Evolutionary conservation across 164 flowering plant species (phyloP).

Genomic region (Dillenia suffruticosa): DNA sequence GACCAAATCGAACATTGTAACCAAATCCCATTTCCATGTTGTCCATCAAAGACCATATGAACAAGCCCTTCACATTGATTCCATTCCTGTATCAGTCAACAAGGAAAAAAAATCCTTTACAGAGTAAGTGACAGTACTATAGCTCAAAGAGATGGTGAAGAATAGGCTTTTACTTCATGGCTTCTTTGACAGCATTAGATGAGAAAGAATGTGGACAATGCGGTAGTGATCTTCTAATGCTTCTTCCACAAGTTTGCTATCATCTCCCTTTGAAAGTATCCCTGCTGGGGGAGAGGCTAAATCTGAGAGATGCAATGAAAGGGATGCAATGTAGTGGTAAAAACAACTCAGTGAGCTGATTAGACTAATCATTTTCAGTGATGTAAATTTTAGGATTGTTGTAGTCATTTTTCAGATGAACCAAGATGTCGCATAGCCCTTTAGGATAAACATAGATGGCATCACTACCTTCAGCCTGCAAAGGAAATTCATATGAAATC

Average conservation of each 20-base stretch:
- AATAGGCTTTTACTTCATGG: neutral
- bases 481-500: too few relatives aligned
- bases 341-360: neutral
- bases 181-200: neutral
- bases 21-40: conserved; percentile 20
- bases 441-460: conserved; percentile 5
- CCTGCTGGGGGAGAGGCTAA: neutral
- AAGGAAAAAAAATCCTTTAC: neutral
- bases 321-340: neutral
- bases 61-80: conserved; percentile 23
- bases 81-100: conserved; percentile 14
- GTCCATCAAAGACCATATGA: conserved; percentile 21
- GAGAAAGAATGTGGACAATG: conserved; percentile 12
- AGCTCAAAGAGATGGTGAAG: too few relatives aligned
- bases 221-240: neutral
- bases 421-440: neutral
- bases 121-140: too few relatives aligned
- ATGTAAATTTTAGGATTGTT: conserved; percentile 4
- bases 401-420: conserved; percentile 5
- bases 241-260: neutral
- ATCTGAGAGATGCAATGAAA: too few relatives aligned
- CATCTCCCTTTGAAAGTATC: neutral
- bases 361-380: conserved; percentile 8
- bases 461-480: too few relatives aligned
- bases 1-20: conserved; percentile 19